A percentile compares a stretch with the other conserved stretches of the same genome.
phyloP scores from a whole-genome alignment of 768 basidiomycete genomes.

The Serendipita sp. region DNA sequence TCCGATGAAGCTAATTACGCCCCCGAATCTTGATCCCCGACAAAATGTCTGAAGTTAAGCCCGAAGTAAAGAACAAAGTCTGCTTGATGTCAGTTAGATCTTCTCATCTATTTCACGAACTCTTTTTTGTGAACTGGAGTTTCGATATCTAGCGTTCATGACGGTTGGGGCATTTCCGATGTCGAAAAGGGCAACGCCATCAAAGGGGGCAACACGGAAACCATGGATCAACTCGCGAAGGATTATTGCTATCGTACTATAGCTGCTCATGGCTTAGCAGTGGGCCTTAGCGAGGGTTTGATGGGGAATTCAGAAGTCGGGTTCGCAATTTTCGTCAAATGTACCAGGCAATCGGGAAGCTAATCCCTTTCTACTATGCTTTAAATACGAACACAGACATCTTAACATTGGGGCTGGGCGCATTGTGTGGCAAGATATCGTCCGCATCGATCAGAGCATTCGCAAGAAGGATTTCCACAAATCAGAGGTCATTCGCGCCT shows the following conservation, averaged over 20 bases:
- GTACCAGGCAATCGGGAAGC: neutral
- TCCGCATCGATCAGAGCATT: slow-evolving; percentile 83
- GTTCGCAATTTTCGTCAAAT: slow-evolving; percentile 30
- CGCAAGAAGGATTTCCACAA: slow-evolving; percentile 79
- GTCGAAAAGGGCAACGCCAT: slow-evolving; percentile 75
- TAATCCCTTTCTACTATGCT: neutral
- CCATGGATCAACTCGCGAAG: slow-evolving; percentile 79
- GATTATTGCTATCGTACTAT: slow-evolving; percentile 57
- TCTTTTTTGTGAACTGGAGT: neutral
- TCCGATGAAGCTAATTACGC: neutral
- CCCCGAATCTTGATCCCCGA: neutral
- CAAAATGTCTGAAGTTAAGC: slow-evolving; percentile 30
- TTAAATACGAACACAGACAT: slow-evolving; percentile 36
- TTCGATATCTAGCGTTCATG: slow-evolving; percentile 52
- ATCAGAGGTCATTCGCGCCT: slow-evolving; percentile 51
- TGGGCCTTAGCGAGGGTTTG: slow-evolving; percentile 80
- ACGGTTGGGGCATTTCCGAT: slow-evolving; percentile 74
- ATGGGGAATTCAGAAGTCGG: slow-evolving; percentile 99
- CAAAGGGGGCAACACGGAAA: slow-evolving; percentile 61
- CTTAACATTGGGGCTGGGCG: slow-evolving; percentile 91
- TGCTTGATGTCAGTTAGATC: slow-evolving; percentile 57
- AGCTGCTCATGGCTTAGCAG: slow-evolving; percentile 77
- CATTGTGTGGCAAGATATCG: slow-evolving; percentile 96
- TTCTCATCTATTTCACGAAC: neutral
- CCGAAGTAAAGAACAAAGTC: slow-evolving; percentile 65